These are phyloP conservation scores for Coniochaeta prunicola DNA, from an alignment of 2,329 filamentous ascomycete genomes.

Conservation along the genomic window DNA sequence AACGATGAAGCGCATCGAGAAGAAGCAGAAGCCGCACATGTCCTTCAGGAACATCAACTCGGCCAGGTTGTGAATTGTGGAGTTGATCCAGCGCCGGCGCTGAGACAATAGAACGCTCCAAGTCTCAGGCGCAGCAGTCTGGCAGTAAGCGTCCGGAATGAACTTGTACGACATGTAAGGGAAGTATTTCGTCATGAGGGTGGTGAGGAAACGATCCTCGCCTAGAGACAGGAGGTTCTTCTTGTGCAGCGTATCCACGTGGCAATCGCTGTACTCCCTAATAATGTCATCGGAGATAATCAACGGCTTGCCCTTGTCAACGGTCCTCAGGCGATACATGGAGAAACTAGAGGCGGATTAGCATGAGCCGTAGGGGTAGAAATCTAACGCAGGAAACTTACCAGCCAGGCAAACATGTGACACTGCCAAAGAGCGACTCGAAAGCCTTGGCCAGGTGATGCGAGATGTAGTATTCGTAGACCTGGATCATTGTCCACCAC, in stretches of 20 bases:
- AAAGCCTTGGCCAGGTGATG: slow-evolving; percentile 96
- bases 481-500: slow-evolving; percentile 99
- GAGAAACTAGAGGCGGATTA: slow-evolving; percentile 66
- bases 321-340: slow-evolving; percentile 95
- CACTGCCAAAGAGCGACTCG: slow-evolving; percentile 93
- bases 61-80: slow-evolving; percentile 91
- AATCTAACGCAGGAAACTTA: slow-evolving; percentile 41
- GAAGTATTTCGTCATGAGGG: slow-evolving; percentile 97
- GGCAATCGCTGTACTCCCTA: slow-evolving; percentile 77
- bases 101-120: slow-evolving; percentile 96
- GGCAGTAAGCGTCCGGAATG: slow-evolving; percentile 83
- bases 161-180: slow-evolving; percentile 95
- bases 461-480: slow-evolving; percentile 99
- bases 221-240: slow-evolving; percentile 92
- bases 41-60: slow-evolving; percentile 88
- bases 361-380: slow-evolving; percentile 11
- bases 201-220: slow-evolving; percentile 95
- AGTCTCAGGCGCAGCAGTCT: slow-evolving; percentile 87
- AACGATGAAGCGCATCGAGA: slow-evolving; percentile 95
- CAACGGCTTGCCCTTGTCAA: slow-evolving; percentile 87
- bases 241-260: slow-evolving; percentile 91
- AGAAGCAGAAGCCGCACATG: slow-evolving; percentile 97
- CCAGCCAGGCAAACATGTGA: slow-evolving; percentile 98
- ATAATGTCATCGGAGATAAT: slow-evolving; percentile 90
- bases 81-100: slow-evolving; percentile 98